These are phyloP conservation scores for Panellus pusillus DNA, from an alignment of 768 basidiomycete species.

Conservation along the genomic window DNA sequence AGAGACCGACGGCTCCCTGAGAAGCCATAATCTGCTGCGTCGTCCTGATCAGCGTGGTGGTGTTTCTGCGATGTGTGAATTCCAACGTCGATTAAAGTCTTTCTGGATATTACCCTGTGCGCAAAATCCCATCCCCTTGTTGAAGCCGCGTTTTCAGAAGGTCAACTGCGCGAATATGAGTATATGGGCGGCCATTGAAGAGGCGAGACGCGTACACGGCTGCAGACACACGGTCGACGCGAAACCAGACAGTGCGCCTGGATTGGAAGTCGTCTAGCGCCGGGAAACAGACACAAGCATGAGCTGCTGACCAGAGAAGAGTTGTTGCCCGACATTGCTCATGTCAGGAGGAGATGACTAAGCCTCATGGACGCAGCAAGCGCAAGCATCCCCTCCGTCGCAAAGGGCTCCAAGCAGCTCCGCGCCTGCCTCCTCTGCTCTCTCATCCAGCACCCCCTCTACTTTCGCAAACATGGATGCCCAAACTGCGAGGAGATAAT, in stretches of 20 bases:
- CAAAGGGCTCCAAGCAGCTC: conserved; percentile 67
- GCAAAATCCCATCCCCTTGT: conserved; percentile 60
- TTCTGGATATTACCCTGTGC: conserved; percentile 31
- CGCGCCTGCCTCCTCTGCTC: conserved; percentile 95
- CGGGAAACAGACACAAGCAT: neutral
- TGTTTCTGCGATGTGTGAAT: conserved; percentile 28
- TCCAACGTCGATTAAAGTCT: neutral
- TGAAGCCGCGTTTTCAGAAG: conserved; percentile 91
- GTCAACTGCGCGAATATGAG: conserved; percentile 56
- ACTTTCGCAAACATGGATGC: conserved; percentile 86
- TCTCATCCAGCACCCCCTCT: conserved; percentile 77
- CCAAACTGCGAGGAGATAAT: conserved; percentile 97
- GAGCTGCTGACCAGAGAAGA: conserved; percentile 53
- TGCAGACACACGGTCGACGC: conserved; percentile 74
- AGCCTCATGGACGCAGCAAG: neutral
- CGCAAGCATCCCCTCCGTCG: conserved; percentile 47
- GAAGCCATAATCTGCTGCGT: conserved; percentile 57
- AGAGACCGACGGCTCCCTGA: conserved; percentile 72
- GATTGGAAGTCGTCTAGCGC: neutral
- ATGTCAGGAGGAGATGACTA: conserved; percentile 38
- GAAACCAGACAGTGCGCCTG: conserved; percentile 80
- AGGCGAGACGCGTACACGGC: conserved; percentile 48
- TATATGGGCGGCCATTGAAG: neutral
- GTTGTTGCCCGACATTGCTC: conserved; percentile 69
- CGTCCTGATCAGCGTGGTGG: conserved; percentile 47